These are phyloP conservation scores for Pseudotulostoma volvatum DNA, from an alignment of 495 filamentous ascomycete genomes.

Conservation along the genomic window DNA sequence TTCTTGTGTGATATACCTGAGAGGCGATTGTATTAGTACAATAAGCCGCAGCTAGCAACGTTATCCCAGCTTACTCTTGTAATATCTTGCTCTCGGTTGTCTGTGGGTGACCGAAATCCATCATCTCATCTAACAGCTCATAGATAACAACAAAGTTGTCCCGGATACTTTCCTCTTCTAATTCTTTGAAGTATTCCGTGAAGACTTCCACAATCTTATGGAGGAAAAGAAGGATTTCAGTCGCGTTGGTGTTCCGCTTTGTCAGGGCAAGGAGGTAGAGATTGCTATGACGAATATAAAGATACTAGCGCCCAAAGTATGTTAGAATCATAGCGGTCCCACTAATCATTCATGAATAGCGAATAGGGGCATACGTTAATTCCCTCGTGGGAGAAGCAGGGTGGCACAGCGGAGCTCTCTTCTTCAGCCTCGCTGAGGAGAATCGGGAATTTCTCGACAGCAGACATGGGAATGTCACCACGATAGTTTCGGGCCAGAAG, in stretches of 20 bases:
- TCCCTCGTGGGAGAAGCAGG: slow-evolving; percentile 96
- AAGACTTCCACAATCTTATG: slow-evolving; percentile 98
- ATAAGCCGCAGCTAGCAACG: slow-evolving; percentile 6
- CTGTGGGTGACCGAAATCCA: slow-evolving; percentile 99
- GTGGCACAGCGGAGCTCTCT: slow-evolving; percentile 92
- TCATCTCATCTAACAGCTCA: slow-evolving; percentile 98
- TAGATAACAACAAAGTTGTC: slow-evolving; percentile 99
- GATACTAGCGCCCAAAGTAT: slow-evolving; percentile 46
- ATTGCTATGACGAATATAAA: slow-evolving; percentile 99
- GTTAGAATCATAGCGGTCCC: too few species aligned
- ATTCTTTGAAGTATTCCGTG: slow-evolving; percentile 98
- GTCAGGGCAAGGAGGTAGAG: slow-evolving; percentile 97
- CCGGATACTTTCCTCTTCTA: slow-evolving; percentile 97
- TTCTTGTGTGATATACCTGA: slow-evolving; percentile 94
- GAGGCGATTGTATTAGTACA: neutral
- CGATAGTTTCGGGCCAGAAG: slow-evolving; percentile 97
- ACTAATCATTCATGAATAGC: too few species aligned
- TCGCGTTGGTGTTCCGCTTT: slow-evolving; percentile 97
- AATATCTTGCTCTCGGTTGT: slow-evolving; percentile 98
- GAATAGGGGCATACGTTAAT: slow-evolving; percentile 69
- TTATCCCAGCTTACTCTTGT: slow-evolving; percentile 51
- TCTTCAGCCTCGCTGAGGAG: slow-evolving; percentile 98
- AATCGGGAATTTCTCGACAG: slow-evolving; percentile 95
- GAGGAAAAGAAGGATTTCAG: slow-evolving; percentile 94
- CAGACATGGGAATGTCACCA: slow-evolving; percentile 98